These are phyloP conservation scores for Penicillium capsulatum DNA, from an alignment of 2,329 filamentous ascomycete species.

Conservation along the genomic window DNA sequence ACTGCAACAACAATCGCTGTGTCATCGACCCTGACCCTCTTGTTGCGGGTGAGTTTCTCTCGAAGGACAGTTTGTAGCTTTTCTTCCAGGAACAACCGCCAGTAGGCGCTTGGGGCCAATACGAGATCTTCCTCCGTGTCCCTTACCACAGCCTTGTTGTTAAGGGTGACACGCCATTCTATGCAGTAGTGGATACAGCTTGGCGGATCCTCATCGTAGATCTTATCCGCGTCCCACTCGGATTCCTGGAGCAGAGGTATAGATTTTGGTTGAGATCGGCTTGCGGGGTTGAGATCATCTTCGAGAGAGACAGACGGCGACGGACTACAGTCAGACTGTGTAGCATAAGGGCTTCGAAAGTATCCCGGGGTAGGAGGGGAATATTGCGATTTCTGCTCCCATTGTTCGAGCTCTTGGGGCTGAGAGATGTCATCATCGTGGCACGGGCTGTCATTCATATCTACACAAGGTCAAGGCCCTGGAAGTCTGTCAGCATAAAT, in stretches of 20 bases:
- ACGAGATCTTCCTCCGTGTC: slow-evolving; percentile 12
- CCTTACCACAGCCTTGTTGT: slow-evolving; percentile 4
- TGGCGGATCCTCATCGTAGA: slow-evolving; percentile 3
- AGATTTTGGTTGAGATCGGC: slow-evolving; percentile 1
- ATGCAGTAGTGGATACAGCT: slow-evolving; percentile 10
- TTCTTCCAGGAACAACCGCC: slow-evolving; percentile 10
- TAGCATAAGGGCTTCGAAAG: background rate
- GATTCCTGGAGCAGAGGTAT: slow-evolving; percentile 2
- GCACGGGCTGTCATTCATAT: background rate
- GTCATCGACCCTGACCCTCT: slow-evolving; percentile 8
- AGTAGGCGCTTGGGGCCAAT: slow-evolving; percentile 11
- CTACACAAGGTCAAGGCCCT: slow-evolving; percentile 3
- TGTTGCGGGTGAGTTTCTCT: background rate
- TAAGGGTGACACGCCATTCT: slow-evolving; percentile 29
- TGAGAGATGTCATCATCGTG: background rate
- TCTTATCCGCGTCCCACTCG: background rate
- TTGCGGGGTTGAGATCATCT: background rate
- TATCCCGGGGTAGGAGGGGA: background rate
- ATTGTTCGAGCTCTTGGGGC: background rate
- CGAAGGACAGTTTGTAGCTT: slow-evolving; percentile 1
- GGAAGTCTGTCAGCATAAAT: background rate
- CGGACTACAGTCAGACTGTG: background rate
- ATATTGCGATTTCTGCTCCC: background rate
- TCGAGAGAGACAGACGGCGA: background rate
- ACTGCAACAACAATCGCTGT: slow-evolving; percentile 10